Conservation (phyloP, 768 basidiomycete species). For the Termitomyces heimii region DNA sequence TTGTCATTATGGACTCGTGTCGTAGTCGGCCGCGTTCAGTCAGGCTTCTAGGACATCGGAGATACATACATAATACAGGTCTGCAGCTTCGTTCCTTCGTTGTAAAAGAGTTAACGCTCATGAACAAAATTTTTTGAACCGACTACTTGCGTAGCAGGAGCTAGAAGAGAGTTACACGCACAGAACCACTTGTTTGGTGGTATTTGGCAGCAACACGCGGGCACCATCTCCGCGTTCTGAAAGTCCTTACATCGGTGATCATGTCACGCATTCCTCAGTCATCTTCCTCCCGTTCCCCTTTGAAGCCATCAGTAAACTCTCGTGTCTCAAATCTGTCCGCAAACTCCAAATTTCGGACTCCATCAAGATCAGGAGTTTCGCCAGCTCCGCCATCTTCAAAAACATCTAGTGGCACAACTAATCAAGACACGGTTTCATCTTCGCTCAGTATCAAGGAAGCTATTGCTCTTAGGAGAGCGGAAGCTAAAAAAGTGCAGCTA, state of each 20-base stretch:
- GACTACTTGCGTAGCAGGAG: too few species aligned
- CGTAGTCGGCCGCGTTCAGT: neutral
- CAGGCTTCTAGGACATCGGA: too few species aligned
- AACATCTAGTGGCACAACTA: conserved; percentile 1
- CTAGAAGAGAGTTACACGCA: too few species aligned
- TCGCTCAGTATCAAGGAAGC: conserved; percentile 63
- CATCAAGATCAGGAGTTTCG: conserved; percentile 15
- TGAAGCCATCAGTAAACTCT: conserved; percentile 23
- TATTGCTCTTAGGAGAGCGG: conserved; percentile 73
- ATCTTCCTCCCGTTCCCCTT: conserved; percentile 21
- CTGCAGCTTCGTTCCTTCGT: too few species aligned
- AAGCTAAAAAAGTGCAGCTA: conserved; percentile 58
- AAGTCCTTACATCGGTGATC: neutral
- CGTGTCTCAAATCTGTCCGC: conserved; percentile 13
- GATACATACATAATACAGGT: too few species aligned
- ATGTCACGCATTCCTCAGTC: conserved; percentile 33
- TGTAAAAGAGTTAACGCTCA: too few species aligned
- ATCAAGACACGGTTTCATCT: conserved; percentile 5
- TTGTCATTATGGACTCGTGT: too few species aligned
- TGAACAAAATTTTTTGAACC: too few species aligned
- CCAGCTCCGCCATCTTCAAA: conserved; percentile 15
- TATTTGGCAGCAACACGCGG: neutral
- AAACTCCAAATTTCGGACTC: conserved; percentile 16
- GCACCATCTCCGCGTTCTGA: neutral
- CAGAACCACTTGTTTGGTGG: neutral